phyloP scores from a whole-genome alignment of 1,284 basidiomycete genomes.

The Leccinum pallidistipes region DNA sequence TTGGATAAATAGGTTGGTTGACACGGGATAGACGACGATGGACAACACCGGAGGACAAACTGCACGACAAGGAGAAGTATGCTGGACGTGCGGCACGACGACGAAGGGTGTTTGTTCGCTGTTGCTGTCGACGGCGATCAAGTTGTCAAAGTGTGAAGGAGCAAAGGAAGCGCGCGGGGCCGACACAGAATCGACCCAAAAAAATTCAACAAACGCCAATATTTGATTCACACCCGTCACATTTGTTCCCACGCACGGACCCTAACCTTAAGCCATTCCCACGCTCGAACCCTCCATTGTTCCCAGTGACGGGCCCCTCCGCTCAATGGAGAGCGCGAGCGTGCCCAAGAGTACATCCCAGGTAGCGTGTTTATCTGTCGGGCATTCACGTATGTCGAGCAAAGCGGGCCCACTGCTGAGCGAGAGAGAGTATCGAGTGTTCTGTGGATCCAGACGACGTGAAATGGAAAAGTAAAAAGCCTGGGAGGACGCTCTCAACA shows the following conservation, averaged over 20 bases:
- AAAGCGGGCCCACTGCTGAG: neutral
- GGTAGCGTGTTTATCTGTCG: neutral
- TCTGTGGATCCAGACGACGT: neutral
- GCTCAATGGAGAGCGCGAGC: slow-evolving; percentile 4
- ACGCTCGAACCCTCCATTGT: slow-evolving; percentile 29
- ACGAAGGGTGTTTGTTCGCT: slow-evolving; percentile 33
- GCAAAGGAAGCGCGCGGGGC: slow-evolving; percentile 47
- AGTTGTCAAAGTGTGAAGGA: slow-evolving; percentile 45
- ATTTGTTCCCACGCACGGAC: slow-evolving; percentile 42
- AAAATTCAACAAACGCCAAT: slow-evolving; percentile 41
- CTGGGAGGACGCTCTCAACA: slow-evolving; percentile 1
- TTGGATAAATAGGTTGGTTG: slow-evolving; percentile 33
- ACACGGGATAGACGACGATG: slow-evolving; percentile 20
- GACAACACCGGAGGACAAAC: slow-evolving; percentile 20
- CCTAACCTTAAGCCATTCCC: slow-evolving; percentile 39
- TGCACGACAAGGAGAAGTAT: slow-evolving; percentile 24
- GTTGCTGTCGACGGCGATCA: slow-evolving; percentile 37
- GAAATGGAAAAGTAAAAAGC: slow-evolving; percentile 6
- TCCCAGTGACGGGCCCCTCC: slow-evolving; percentile 6
- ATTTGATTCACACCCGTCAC: slow-evolving; percentile 41
- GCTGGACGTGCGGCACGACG: slow-evolving; percentile 35
- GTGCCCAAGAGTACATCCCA: neutral
- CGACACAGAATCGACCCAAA: slow-evolving; percentile 42
- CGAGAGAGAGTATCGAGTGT: neutral
- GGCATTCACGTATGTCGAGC: neutral